These are phyloP conservation scores for Pseudocercospora cruenta DNA, from an alignment of 2,329 filamentous ascomycete species.

Conservation along the genomic window DNA sequence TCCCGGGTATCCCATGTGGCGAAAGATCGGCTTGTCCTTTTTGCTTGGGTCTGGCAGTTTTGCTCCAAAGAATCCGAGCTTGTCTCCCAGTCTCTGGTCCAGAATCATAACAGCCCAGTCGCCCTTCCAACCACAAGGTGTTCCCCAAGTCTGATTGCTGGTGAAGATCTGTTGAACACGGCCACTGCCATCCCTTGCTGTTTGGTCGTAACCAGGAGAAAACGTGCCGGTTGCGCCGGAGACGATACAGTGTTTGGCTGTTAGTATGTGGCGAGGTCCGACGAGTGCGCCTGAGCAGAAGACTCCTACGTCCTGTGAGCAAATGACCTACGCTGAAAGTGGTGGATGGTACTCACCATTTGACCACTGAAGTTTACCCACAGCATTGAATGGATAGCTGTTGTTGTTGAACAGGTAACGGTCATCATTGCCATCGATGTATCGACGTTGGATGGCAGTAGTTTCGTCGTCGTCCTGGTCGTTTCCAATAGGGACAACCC, in stretches of 20 bases:
- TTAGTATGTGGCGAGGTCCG: constrained; percentile 17
- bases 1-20: constrained; percentile 18
- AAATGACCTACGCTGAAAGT: not conserved
- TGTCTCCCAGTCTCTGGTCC: constrained; percentile 12
- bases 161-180: constrained; percentile 4
- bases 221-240: constrained; percentile 12
- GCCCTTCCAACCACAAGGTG: constrained; percentile 18
- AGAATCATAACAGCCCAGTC: constrained; percentile 21
- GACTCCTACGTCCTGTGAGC: not conserved
- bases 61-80: constrained; percentile 19
- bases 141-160: constrained; percentile 9
- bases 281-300: constrained; percentile 16
- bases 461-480: not conserved
- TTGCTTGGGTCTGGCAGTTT: constrained; percentile 7
- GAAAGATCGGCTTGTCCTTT: constrained; percentile 4
- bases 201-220: constrained; percentile 18
- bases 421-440: constrained; percentile 4
- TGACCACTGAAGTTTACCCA: constrained; percentile 5
- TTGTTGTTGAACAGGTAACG: constrained; percentile 5
- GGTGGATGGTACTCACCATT: not conserved
- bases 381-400: constrained; percentile 4
- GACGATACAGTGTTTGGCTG: constrained; percentile 18
- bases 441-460: not conserved
- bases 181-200: constrained; percentile 10
- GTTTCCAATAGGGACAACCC: not conserved